phyloP scores from a whole-genome alignment of 345 rosid genomes.

The Combretum micranthum region DNA sequence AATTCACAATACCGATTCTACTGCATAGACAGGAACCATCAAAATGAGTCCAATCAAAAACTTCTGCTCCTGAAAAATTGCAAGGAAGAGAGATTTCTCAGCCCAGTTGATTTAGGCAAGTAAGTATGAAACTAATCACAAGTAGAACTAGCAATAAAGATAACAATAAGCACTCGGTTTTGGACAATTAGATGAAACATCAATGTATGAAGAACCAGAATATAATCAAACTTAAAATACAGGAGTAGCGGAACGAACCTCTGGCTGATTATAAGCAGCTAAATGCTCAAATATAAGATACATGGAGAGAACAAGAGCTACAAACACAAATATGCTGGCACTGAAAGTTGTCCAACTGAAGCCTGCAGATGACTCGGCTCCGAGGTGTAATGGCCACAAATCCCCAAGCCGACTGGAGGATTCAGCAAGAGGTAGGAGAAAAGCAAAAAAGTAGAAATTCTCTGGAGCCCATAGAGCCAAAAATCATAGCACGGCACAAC shows the following conservation, averaged over 20 bases:
- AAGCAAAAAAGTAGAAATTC: slow-evolving; percentile 40
- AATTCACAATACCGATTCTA: slow-evolving; percentile 72
- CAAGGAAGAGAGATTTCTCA: not conserved
- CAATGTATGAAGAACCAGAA: too few relatives aligned
- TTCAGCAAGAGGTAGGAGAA: slow-evolving; percentile 50
- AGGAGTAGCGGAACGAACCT: slow-evolving; percentile 43
- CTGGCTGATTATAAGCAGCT: slow-evolving; percentile 91
- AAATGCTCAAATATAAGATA: slow-evolving; percentile 88
- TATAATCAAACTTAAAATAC: too few relatives aligned
- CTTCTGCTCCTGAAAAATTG: slow-evolving; percentile 83
- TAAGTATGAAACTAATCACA: not conserved
- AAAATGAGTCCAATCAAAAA: slow-evolving; percentile 89
- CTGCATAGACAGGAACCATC: slow-evolving; percentile 95
- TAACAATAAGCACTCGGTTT: too few relatives aligned
- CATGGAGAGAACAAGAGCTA: slow-evolving; percentile 77
- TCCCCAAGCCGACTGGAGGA: slow-evolving; percentile 39
- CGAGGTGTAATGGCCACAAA: slow-evolving; percentile 39
- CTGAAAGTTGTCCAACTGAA: slow-evolving; percentile 80
- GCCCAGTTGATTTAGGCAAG: not conserved
- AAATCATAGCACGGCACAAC: slow-evolving; percentile 3
- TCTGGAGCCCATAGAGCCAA: slow-evolving; percentile 54
- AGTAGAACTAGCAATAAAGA: not conserved
- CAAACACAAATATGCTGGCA: slow-evolving; percentile 75
- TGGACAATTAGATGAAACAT: too few relatives aligned
- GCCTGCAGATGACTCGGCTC: slow-evolving; percentile 27